Conservation (phyloP, 306 rosid species). For the Chamaecrista fasciculata region DNA sequence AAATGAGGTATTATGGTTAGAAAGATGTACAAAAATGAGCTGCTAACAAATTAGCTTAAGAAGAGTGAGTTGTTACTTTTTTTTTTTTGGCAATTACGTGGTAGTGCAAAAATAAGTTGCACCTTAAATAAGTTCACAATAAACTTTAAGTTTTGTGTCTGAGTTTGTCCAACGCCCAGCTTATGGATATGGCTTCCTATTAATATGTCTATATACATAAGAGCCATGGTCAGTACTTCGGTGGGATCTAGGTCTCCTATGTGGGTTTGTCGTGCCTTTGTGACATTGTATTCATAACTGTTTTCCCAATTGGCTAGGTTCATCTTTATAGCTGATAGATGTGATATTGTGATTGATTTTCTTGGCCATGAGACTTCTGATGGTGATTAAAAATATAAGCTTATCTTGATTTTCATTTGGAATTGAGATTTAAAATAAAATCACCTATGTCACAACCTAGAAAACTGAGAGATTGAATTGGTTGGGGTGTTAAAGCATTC, state of each 20-base stretch:
- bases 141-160: not conserved
- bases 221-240: not conserved
- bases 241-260: slow-evolving; percentile 3
- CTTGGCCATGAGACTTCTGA: not conserved
- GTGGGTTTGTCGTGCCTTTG: not conserved
- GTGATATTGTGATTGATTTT: not conserved
- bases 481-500: slow-evolving; percentile 1
- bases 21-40: too few species aligned
- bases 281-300: not conserved
- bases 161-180: not conserved
- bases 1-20: too few species aligned
- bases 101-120: not conserved
- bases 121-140: slow-evolving; percentile 13
- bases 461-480: not conserved
- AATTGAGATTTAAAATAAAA: not conserved
- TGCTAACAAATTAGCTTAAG: not conserved
- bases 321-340: not conserved
- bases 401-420: not conserved
- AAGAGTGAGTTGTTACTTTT: not conserved
- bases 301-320: not conserved
- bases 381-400: not conserved
- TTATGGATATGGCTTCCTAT: not conserved
- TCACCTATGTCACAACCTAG: not conserved
- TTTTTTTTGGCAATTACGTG: not conserved
- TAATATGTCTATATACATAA: not conserved